Evolutionary conservation across 345 rosid genomes (phyloP).

Genomic region (Cardamine occulta): DNA sequence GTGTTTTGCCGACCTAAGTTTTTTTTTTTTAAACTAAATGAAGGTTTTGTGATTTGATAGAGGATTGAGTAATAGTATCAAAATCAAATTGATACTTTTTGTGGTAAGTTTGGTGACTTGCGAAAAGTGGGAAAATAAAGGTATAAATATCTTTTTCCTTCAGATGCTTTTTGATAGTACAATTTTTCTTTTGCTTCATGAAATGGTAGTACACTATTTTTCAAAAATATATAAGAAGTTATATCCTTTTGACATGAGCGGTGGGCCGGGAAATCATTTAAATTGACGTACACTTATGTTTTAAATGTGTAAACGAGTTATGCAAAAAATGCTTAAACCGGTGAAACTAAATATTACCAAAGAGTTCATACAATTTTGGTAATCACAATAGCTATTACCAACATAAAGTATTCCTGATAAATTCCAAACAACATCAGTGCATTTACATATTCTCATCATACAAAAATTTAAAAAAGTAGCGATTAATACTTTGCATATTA

Average conservation of each 20-base stretch:
- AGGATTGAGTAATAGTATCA: not conserved
- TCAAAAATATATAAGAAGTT: not conserved
- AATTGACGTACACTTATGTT: not conserved
- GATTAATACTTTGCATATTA: constrained; percentile 4
- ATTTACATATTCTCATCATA: not conserved
- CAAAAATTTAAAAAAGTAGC: not conserved
- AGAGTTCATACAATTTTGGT: not conserved
- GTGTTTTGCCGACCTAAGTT: not conserved
- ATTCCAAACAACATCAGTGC: not conserved
- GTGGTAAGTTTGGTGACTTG: constrained; percentile 11
- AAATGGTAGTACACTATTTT: constrained; percentile 15
- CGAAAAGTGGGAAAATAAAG: constrained; percentile 6
- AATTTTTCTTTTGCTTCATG: not conserved
- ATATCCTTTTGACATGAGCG: not conserved
- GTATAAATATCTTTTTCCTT: not conserved
- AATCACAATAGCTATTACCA: not conserved
- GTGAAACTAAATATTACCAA: not conserved
- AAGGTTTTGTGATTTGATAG: not conserved
- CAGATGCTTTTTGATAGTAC: constrained; percentile 20
- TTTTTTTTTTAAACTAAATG: not conserved
- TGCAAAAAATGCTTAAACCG: not conserved
- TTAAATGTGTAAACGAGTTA: not conserved
- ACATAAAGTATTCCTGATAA: not conserved
- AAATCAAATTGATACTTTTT: not conserved
- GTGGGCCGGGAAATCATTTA: not conserved